Base-by-base conservation (phyloP, 1,284 basidiomycete species). In the Tylopilus sp. region DNA sequence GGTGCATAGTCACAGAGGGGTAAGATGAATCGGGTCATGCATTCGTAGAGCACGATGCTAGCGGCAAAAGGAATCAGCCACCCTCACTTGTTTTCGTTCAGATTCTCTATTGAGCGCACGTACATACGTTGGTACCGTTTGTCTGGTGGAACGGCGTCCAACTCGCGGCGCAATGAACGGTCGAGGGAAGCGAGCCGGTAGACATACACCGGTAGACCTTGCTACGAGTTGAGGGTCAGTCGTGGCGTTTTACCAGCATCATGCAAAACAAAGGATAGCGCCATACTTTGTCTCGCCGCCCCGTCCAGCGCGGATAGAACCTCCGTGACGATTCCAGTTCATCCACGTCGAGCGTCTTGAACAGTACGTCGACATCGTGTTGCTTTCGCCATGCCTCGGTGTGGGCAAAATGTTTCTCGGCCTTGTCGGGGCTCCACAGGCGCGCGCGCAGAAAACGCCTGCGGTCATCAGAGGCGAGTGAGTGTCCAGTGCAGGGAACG, bases 251-350 rank as follows among this genome's bases (percentile, higher is more conserved):
- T 23, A 25, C 25, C 19, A 13, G 31, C 6, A 43, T 25, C 26
- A 33, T 23, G 19, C 6, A 37, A 18, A 21, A 33, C 19, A 29
- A 40, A n/a, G 10, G 40, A 21, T 18, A n/a, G 25, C 5, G 19
- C 36, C 71, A 8, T 55, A 80, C 86, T 71, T 82, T 86, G 61
- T 89, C 84, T 59, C 86, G 71, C 47, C 83, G 72, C 2, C 87
- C 88, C 1, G 86, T 90, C 86, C 86, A 90, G 30, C 84, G 74
- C 2, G 88, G 85, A 68, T 89, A 89, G 53, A 82, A 87, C 44
- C 74, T 71, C 61, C 78, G 78, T 4, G 79, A 66, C 21, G 61
- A 60, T 60, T 84, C 79, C 53, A 89, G 74, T 56, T 89, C 88
- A 11, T 74, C 73, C 0, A 68, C 44, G 21, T 77, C 74, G 56